Evolutionary conservation across 2,329 filamentous ascomycete species (phyloP), one percentile per base, ranked within the genome.

Genomic region (Cordyceps farinosa): DNA sequence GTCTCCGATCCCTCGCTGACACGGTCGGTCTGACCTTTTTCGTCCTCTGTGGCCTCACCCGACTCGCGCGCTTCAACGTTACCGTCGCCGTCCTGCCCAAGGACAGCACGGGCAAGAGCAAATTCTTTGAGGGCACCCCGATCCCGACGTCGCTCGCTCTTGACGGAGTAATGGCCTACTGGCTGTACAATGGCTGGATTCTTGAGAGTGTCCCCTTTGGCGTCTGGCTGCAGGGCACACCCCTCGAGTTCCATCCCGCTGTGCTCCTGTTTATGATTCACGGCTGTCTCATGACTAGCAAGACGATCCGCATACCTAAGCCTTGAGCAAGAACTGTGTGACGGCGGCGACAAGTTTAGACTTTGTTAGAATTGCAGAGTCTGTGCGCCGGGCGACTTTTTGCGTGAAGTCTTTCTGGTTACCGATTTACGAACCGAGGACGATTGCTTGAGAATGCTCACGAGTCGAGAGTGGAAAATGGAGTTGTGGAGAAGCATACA

Each of bases 41-140:
- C 77, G 92, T 98, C 51, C 90, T 99, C 58, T 96, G 92, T 77
- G 95, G 95, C 63, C 87, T 99, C 53, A 96, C 93, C 3, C 89
- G 95, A 56, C 87, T 99, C 11, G 95, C 95, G 52, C 90, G 95
- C 68, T 99, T 99, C 87, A 99, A 99, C 76, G 95, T 99, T 58
- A 98, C 95, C 11, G 93, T 95, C 44, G 84, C 88, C 42, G 87
- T 89, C 69, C 85, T 99, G 13, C 95, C 95, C 66, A 97, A 98
- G 78, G 95, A 99, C 74, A 89, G 87, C 55, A 86, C 85, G 0
- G 95, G 95, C 69, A 99, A 99, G 80, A 92, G 90, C 65, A 86
- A 90, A 73, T 99, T 96, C 79, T 99, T 99, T 70, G 95, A 99
- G 79, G 95, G 95, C 70, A 96, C 94, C 0, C 95, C 95, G 1